Evolutionary conservation across 2,329 filamentous ascomycete genomes (phyloP).

Genomic region (Fusarium acutatum): DNA sequence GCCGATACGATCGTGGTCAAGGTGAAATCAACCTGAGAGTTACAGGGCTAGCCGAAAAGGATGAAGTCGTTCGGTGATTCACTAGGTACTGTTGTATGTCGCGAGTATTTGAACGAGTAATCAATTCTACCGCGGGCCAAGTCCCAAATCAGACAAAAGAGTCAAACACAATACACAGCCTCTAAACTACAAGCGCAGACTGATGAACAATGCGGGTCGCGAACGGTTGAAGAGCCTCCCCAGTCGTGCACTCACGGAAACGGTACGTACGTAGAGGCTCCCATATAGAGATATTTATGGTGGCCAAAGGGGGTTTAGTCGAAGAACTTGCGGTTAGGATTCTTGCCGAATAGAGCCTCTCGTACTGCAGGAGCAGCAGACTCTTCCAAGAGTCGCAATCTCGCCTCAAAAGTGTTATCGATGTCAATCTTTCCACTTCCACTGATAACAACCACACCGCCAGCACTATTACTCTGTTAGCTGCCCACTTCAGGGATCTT

Average conservation of each 20-base stretch:
- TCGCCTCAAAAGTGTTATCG: conserved; percentile 97
- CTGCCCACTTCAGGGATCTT: not conserved
- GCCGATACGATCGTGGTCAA: conserved; percentile 36
- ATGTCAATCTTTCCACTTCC: conserved; percentile 94
- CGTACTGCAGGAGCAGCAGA: conserved; percentile 86
- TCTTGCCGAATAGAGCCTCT: conserved; percentile 89
- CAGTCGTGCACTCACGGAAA: conserved; percentile 28
- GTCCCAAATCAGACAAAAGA: conserved; percentile 37
- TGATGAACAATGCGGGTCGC: conserved; percentile 40
- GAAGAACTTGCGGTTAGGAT: conserved; percentile 94
- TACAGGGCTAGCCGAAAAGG: not conserved
- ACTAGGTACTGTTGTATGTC: conserved; percentile 7
- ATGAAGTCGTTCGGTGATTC: not conserved
- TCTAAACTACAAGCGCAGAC: conserved; percentile 46
- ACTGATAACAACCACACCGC: conserved; percentile 83
- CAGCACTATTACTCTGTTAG: conserved; percentile 67
- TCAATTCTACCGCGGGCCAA: conserved; percentile 39
- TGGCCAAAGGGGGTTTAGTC: conserved; percentile 65
- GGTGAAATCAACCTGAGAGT: not conserved
- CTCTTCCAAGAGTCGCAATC: conserved; percentile 83
- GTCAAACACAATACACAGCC: conserved; percentile 46
- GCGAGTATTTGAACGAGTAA: conserved; percentile 32
- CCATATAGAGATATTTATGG: conserved; percentile 8
- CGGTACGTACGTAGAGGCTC: conserved; percentile 18
- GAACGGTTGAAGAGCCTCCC: conserved; percentile 29